These are phyloP conservation scores for Fusarium virguliforme DNA, from an alignment of 2,329 filamentous ascomycete species.

Conservation along the genomic window DNA sequence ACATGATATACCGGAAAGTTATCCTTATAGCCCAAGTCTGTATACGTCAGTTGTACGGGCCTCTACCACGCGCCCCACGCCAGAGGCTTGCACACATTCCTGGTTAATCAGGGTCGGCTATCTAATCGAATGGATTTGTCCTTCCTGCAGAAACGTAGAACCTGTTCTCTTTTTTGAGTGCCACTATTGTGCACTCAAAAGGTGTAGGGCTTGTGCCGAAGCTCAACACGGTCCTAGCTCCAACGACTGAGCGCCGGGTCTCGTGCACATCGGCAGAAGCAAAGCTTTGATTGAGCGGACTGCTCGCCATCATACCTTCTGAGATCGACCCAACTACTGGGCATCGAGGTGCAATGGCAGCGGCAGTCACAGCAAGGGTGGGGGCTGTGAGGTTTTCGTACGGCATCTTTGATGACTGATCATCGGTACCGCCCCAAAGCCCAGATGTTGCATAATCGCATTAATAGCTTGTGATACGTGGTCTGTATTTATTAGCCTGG, in stretches of 20 bases:
- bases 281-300: neutral
- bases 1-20: neutral
- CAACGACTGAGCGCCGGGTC: neutral
- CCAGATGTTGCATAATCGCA: neutral
- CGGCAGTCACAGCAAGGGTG: neutral
- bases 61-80: neutral
- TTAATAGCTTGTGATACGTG: neutral
- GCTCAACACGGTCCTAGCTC: neutral
- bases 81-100: neutral
- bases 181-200: slow-evolving; percentile 1
- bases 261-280: neutral
- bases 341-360: neutral
- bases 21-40: neutral
- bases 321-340: neutral
- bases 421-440: neutral
- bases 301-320: neutral
- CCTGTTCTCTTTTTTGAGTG: neutral
- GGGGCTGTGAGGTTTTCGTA: neutral
- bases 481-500: neutral
- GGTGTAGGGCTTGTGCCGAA: neutral
- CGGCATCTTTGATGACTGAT: neutral
- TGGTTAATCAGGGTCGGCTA: neutral
- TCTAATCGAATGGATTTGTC: neutral
- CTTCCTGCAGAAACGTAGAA: slow-evolving; percentile 4
- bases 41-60: neutral